Evolutionary conservation across 2,329 filamentous ascomycete genomes (phyloP).

Genomic region (Macrophomina tecta): DNA sequence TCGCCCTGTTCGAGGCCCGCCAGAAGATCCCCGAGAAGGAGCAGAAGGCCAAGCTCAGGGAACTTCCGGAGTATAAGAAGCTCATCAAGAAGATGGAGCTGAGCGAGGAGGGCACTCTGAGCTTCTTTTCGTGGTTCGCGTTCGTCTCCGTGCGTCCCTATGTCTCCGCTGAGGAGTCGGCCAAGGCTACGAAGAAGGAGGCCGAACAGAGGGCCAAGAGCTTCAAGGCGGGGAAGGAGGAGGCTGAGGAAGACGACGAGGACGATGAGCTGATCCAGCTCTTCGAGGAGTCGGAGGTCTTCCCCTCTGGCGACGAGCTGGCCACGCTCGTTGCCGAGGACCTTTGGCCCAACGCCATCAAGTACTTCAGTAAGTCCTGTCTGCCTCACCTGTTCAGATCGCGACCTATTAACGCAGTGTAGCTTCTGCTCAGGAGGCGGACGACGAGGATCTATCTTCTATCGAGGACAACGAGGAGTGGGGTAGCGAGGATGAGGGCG

Average conservation of each 20-base stretch:
- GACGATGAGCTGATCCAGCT: slow-evolving; percentile 68
- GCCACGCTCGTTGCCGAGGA: slow-evolving; percentile 84
- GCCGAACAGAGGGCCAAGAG: slow-evolving; percentile 60
- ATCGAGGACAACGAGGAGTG: slow-evolving; percentile 68
- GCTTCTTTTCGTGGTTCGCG: slow-evolving; percentile 91
- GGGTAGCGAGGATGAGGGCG: slow-evolving; percentile 59
- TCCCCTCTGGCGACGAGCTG: slow-evolving; percentile 84
- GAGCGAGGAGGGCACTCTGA: slow-evolving; percentile 68
- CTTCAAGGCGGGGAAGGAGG: slow-evolving; percentile 47
- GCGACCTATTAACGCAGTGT: background rate
- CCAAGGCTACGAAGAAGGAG: slow-evolving; percentile 65
- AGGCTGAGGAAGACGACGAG: slow-evolving; percentile 55
- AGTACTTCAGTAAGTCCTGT: slow-evolving; percentile 79
- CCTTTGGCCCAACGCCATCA: slow-evolving; percentile 84
- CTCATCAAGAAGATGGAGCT: slow-evolving; percentile 61
- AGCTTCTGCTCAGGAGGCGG: slow-evolving; percentile 71
- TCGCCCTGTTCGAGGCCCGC: slow-evolving; percentile 68
- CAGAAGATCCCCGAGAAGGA: slow-evolving; percentile 37
- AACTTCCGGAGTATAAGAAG: slow-evolving; percentile 60
- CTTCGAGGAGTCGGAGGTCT: slow-evolving; percentile 78
- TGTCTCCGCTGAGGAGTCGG: slow-evolving; percentile 75
- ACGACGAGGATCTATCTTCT: slow-evolving; percentile 69
- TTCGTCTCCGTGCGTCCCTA: slow-evolving; percentile 69
- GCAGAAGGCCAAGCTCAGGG: slow-evolving; percentile 56
- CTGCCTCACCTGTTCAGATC: background rate